Evolutionary conservation across 208 protist species (phyloP).

Genomic region (Trypanosoma mega): DNA sequence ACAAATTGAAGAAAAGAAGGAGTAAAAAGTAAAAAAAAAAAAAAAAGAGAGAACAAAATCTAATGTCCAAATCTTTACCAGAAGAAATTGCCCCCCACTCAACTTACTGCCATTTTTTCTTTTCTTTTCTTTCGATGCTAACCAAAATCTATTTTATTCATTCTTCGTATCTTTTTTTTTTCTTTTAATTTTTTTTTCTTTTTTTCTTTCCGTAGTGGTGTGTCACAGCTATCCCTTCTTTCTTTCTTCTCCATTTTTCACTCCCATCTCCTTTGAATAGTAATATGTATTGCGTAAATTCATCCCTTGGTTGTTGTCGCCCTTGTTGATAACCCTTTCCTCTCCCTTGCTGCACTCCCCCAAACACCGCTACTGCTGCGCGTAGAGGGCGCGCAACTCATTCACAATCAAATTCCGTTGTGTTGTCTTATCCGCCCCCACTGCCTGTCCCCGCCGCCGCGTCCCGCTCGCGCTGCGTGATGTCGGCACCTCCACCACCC

Average conservation of each 20-base stretch:
- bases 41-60: background rate
- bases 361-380: conserved; percentile 31
- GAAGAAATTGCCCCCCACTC: background rate
- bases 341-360: background rate
- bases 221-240: background rate
- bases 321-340: background rate
- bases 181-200: background rate
- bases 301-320: too few species aligned
- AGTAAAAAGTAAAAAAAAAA: background rate
- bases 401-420: conserved; percentile 77
- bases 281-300: too few species aligned
- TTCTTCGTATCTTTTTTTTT: too few species aligned
- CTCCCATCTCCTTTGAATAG: too few species aligned
- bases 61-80: background rate
- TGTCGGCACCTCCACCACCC: conserved; percentile 14
- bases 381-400: conserved; percentile 68
- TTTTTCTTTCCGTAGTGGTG: background rate
- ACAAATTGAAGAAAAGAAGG: background rate
- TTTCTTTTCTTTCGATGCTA: background rate
- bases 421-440: conserved; percentile 44
- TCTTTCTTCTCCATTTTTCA: conserved; percentile 1
- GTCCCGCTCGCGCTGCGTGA: conserved; percentile 7
- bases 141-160: background rate
- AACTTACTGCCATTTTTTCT: background rate
- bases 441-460: conserved; percentile 8